Evolutionary conservation across 1,284 basidiomycete species (phyloP), one percentile per base, ranked within the genome.

Genomic region (Boletus smithii): DNA sequence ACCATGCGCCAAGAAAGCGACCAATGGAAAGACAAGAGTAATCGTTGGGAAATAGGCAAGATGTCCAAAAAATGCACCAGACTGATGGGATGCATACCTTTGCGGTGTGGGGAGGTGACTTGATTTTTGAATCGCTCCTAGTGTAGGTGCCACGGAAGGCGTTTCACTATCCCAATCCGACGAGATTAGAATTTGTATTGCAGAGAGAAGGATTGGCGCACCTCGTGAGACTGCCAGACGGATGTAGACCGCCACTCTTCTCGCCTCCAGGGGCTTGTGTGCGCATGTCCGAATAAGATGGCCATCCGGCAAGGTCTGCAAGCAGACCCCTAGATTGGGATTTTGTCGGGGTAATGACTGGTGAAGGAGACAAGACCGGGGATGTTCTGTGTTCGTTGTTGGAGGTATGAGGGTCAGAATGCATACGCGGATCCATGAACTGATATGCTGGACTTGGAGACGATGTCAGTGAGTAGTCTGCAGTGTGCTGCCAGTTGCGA

Each of bases 101-200:
- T 60, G 60, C 3, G 60, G 61, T 16, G 60, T 66, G 9, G 60
- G 61, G 26, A 66, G 51, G 33, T 64, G 63, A 40, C 27, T 50
- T 34, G 54, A 35, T 42, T 46, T 61, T 44, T 46, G 54, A 37
- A 47, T 41, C 7, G 20, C 26, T 14, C 32, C 46, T 1, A 23
- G 32, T 7, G 34, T 27, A 35, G 42, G 48, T 17, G 8, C 11
- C 29, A 23, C 39, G 18, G 42, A 49, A 32, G 46, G 44, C 7
- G 36, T 48, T 8, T 38, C 51, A 9, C 61, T 62, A 17, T 33
- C 26, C 13, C 36, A 30, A 36, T 14, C 5, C 24, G 17, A 47
- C 20, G 4, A 29, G 5, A 39, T 53, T 18, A 46, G 24, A 33
- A 47, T 39, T 14, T 8, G 37, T 23, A 34, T 40, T 5, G 6